Evolutionary conservation across 108 stramenopile genomes (phyloP).

Genomic region (Nitzschia sp.): DNA sequence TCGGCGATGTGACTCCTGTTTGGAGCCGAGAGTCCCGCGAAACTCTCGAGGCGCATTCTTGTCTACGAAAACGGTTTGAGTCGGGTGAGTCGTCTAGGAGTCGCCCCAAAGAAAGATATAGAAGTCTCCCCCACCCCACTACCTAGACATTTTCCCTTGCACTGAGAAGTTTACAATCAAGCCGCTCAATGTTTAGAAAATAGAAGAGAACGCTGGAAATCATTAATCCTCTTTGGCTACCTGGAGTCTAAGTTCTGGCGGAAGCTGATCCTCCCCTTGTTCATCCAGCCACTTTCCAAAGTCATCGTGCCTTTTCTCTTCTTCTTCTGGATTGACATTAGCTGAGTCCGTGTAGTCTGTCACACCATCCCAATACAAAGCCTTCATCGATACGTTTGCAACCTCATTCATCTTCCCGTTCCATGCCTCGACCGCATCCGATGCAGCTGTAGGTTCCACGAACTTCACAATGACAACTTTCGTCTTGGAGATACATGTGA

Average conservation of each 20-base stretch:
- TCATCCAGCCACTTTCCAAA: conserved; percentile 95
- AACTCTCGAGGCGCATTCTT: no score
- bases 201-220: no score
- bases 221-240: conserved; percentile 40
- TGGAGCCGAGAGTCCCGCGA: no score
- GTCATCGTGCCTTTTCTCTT: conserved; percentile 84
- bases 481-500: conserved; percentile 87
- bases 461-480: conserved; percentile 90
- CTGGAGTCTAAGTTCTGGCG: conserved; percentile 82
- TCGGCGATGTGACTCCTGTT: no score
- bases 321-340: conserved; percentile 51
- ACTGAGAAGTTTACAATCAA: no score
- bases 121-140: no score
- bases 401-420: conserved; percentile 55
- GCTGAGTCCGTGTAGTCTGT: conserved; percentile 87
- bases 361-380: conserved; percentile 92
- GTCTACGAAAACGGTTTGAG: no score
- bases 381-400: conserved; percentile 39
- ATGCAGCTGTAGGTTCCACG: conserved; percentile 72
- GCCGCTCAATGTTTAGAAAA: no score
- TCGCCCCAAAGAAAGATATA: no score
- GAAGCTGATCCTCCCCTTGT: conserved; percentile 77
- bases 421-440: conserved; percentile 73
- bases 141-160: no score
- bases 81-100: no score